These are phyloP conservation scores for Arthrobotrys musiformis DNA, from an alignment of 2,329 filamentous ascomycete species.

Conservation along the genomic window DNA sequence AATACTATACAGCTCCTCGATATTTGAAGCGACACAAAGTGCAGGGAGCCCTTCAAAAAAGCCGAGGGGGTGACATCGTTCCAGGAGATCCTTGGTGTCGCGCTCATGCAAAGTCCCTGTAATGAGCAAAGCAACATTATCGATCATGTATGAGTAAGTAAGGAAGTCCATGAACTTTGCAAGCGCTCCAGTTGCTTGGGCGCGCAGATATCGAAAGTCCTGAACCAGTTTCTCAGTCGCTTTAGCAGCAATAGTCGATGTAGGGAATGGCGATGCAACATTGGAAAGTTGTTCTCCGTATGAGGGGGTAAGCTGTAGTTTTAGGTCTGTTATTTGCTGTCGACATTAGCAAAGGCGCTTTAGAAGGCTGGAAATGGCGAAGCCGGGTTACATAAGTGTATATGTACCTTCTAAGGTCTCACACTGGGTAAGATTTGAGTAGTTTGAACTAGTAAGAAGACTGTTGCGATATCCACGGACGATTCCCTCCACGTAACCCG, in stretches of 20 bases:
- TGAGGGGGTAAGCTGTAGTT: conserved; percentile 93
- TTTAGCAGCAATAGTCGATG: conserved; percentile 90
- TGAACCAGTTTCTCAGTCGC: conserved; percentile 98
- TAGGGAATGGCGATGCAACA: conserved; percentile 95
- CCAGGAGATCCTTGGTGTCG: conserved; percentile 92
- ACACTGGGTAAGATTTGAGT: conserved; percentile 96
- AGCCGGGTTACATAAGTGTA: conserved; percentile 25
- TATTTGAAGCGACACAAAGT: conserved; percentile 96
- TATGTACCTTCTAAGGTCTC: conserved; percentile 90
- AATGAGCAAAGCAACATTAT: conserved; percentile 97
- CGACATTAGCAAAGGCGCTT: conserved; percentile 36
- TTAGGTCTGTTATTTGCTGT: conserved; percentile 75
- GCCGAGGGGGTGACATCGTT: conserved; percentile 93
- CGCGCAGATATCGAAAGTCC: conserved; percentile 95
- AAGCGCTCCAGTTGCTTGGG: conserved; percentile 89
- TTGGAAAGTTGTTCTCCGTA: conserved; percentile 97
- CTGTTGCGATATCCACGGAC: conserved; percentile 96
- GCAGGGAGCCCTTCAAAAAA: conserved; percentile 99
- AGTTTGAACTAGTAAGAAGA: conserved; percentile 88
- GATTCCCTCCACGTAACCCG: conserved; percentile 96
- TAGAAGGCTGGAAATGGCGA: neutral
- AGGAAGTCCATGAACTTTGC: conserved; percentile 97
- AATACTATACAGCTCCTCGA: conserved; percentile 98
- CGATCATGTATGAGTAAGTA: conserved; percentile 99
- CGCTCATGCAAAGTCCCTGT: conserved; percentile 97